Evolutionary conservation across 352 stramenopile species (phyloP).

Genomic region (Phytophthora lateralis): DNA sequence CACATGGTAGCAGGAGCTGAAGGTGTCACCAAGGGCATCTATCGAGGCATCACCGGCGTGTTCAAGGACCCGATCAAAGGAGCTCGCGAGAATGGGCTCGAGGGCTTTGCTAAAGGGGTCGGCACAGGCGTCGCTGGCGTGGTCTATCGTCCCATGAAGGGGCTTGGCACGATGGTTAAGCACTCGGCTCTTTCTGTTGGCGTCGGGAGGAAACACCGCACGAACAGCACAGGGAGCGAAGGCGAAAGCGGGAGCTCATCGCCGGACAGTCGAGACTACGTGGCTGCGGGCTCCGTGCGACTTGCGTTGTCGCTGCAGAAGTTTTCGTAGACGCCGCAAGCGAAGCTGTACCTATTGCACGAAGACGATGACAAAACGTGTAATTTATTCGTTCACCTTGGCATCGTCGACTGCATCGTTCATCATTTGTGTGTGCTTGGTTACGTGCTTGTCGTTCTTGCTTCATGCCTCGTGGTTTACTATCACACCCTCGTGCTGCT

Average conservation of each 20-base stretch:
- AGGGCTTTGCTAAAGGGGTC: constrained; percentile 78
- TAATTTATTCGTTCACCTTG: constrained; percentile 59
- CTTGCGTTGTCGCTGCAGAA: constrained; percentile 72
- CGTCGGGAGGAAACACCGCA: constrained; percentile 47
- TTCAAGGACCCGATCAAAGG: constrained; percentile 84
- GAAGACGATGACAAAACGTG: constrained; percentile 45
- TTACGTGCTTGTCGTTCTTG: not conserved
- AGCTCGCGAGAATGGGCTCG: constrained; percentile 70
- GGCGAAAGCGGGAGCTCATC: constrained; percentile 31
- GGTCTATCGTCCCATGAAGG: constrained; percentile 74
- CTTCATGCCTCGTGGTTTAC: constrained; percentile 16
- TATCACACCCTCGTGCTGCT: constrained; percentile 16
- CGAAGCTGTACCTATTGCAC: constrained; percentile 1
- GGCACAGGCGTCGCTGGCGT: constrained; percentile 71
- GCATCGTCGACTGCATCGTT: constrained; percentile 11
- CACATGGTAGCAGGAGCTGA: constrained; percentile 82
- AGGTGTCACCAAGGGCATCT: constrained; percentile 70
- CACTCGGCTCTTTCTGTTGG: constrained; percentile 74
- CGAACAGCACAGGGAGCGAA: constrained; percentile 35
- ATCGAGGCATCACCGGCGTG: constrained; percentile 72
- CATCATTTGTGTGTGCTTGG: too few relatives aligned
- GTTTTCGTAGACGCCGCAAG: constrained; percentile 32
- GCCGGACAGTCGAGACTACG: constrained; percentile 36
- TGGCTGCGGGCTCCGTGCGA: constrained; percentile 60
- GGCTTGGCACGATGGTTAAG: constrained; percentile 78